A percentile compares a stretch with the other conserved stretches of the same genome.
These are phyloP conservation scores for Curvularia eragrostidis DNA, from an alignment of 2,329 filamentous ascomycete species.

Conservation along the genomic window DNA sequence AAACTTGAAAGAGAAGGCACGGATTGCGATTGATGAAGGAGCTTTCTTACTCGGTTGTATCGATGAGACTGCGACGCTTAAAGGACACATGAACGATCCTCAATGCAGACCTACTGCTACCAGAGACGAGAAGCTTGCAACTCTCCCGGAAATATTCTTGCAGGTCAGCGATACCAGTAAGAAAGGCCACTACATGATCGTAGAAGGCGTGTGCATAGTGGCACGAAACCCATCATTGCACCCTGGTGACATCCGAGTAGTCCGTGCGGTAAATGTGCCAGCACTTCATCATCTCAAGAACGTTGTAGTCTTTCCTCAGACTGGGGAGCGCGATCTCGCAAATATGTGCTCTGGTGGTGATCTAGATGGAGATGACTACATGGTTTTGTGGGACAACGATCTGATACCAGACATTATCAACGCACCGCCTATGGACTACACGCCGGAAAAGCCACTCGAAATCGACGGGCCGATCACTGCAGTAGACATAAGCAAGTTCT, in stretches of 20 bases:
- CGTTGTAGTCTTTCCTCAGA: conserved; percentile 85
- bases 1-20: conserved; percentile 88
- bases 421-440: conserved; percentile 78
- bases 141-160: conserved; percentile 84
- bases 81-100: conserved; percentile 70
- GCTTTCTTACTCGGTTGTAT: conserved; percentile 88
- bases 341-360: conserved; percentile 98
- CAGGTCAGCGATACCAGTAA: conserved; percentile 71
- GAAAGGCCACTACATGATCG: conserved; percentile 64
- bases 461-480: conserved; percentile 70
- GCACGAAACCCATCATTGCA: conserved; percentile 94
- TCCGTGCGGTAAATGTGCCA: conserved; percentile 78
- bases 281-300: conserved; percentile 79
- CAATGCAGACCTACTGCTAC: conserved; percentile 54
- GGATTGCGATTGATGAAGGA: conserved; percentile 79
- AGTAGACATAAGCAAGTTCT: conserved; percentile 80
- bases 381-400: conserved; percentile 86
- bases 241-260: conserved; percentile 87
- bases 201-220: conserved; percentile 80
- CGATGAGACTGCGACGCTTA: conserved; percentile 79
- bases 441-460: conserved; percentile 62
- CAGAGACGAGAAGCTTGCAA: conserved; percentile 48
- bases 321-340: conserved; percentile 81
- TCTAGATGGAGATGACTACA: conserved; percentile 93
- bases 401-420: conserved; percentile 72